Evolutionary conservation across 177 flowering plant genomes (phyloP), one percentile per base, ranked within the genome.

Genomic region (Telopea speciosissima): DNA sequence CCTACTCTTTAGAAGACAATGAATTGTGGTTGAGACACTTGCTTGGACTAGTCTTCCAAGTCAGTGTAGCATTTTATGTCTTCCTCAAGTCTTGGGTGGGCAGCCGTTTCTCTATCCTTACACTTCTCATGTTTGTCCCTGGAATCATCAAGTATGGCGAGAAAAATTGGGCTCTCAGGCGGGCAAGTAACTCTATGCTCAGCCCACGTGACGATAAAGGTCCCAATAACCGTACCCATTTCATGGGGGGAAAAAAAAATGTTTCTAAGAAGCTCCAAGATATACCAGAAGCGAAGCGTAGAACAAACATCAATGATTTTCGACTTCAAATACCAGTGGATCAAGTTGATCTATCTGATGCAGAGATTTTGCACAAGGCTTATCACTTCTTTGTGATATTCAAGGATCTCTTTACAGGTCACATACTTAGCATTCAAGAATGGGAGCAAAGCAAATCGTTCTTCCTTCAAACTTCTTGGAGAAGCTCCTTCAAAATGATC

Each of bases 1-100:
- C 77, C 12, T 74, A 21, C 9, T 58, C 61, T 7, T 19, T 58
- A 58, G 61, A 58, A 58, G 61, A 58, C 9, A 58, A 58, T 33
- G 71, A 65, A 11, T 23, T 77, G n/a, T 77, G 76, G 76, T 16
- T 26, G 2, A 66, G 78, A 44, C 68, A 71, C 71, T 52, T 67
- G 14, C 72, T 71, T 19, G 42, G 45, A 9, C 44, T 75, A 1
- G 11, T 16, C 11, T 25, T 44, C 63, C 68, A 68, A 33, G 49
- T 64, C 14, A 23, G 10, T 3, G 52, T 31, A 6, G 62, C 68
- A 4, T 12, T 13, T 5, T 36, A 36, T 36, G 40, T 36, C 40
- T 36, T 8, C 9, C 9, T 5, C 5, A 36, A 36, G 40, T 36
- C 40, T 8, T 3, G 40, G 40, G 9, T 8, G 3, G 40, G 40